Percentiles rank a stretch among this genome's conserved stretches.
Conservation (phyloP, 441 rosid genomes). For the Erodium trifolium region DNA sequence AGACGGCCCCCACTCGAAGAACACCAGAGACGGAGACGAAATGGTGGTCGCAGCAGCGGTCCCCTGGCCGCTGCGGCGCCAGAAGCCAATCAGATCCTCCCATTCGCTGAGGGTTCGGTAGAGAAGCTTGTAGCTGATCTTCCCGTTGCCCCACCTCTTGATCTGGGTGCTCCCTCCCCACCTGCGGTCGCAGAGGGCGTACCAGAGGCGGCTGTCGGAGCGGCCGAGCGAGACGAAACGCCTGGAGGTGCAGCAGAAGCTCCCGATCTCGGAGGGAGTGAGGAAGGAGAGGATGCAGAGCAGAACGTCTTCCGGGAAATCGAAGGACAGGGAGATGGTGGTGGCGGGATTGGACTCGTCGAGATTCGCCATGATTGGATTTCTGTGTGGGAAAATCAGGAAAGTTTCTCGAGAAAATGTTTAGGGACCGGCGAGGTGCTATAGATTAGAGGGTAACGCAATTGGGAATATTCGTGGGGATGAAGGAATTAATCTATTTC, state of each 20-base stretch:
- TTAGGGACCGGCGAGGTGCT: background rate
- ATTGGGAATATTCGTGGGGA: no score
- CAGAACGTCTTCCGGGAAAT: slow-evolving; percentile 81
- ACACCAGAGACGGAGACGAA: slow-evolving; percentile 47
- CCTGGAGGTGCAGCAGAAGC: slow-evolving; percentile 74
- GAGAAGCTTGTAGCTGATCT: slow-evolving; percentile 48
- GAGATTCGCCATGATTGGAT: slow-evolving; percentile 20
- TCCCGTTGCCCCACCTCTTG: slow-evolving; percentile 64
- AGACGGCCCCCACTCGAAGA: slow-evolving; percentile 83
- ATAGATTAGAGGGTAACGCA: no score
- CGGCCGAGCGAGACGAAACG: slow-evolving; percentile 51
- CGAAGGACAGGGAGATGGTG: slow-evolving; percentile 34
- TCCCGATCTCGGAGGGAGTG: slow-evolving; percentile 50
- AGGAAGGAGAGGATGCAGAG: slow-evolving; percentile 73
- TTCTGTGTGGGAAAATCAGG: slow-evolving; percentile 11
- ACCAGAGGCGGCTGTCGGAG: slow-evolving; percentile 63
- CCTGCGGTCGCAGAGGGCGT: slow-evolving; percentile 54
- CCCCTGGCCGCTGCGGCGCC: slow-evolving; percentile 62
- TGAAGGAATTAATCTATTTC: no score
- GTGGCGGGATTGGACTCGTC: no score
- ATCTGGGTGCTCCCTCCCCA: slow-evolving; percentile 77
- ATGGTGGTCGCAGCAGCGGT: no score
- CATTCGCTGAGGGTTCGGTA: slow-evolving; percentile 52
- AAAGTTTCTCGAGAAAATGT: background rate
- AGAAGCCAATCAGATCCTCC: slow-evolving; percentile 79